Evolutionary conservation across 2,329 filamentous ascomycete genomes (phyloP), one percentile per base, ranked within the genome.

Genomic region (Diaporthe aspalathi): DNA sequence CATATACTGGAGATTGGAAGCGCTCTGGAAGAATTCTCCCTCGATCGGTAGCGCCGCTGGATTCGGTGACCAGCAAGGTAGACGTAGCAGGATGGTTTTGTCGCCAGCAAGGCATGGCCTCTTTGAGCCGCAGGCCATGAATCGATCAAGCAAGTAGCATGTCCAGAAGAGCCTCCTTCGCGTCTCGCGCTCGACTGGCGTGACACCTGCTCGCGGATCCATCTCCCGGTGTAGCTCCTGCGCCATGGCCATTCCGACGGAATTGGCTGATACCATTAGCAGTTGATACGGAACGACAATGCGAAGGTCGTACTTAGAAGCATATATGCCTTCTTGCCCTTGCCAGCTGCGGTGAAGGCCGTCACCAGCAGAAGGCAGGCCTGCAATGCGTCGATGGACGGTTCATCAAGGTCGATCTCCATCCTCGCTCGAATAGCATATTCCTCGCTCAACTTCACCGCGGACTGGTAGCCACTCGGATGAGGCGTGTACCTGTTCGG

Each of bases 291-390:
- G 17, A 43, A 45, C 12, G 43, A 20, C 8, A 5, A 27, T 72
- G 74, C 74, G 22, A 45, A 22, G 14, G 20, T 4, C 72, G 24
- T 90, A 93, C 93, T 89, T 76, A 97, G 85, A 49, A 94, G 86
- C 94, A 97, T 97, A 75, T 94, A 96, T 1, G 93, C 91, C 81
- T 93, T 96, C 81, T 93, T 95, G 20, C 94, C 93, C 76, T 92
- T 91, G 32, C 94, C 94, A 38, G 90, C 86, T 45, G 94, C 93
- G 62, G 91, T 94, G 76, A 91, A 95, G 3, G 93, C 91, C 77
- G 92, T 90, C 0, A 92, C 90, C 2, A 97, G 87, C 12, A 97
- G 85, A 56, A 97, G 83, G 20, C 95, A 84, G 3, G 93, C 88
- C 79, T 97, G 93, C 11, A 97, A 81, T 43, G 89, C 88, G 78